Evolutionary conservation across 495 filamentous ascomycete genomes (phyloP), one percentile per base, ranked within the genome.

Genomic region (Neurospora discreta): DNA sequence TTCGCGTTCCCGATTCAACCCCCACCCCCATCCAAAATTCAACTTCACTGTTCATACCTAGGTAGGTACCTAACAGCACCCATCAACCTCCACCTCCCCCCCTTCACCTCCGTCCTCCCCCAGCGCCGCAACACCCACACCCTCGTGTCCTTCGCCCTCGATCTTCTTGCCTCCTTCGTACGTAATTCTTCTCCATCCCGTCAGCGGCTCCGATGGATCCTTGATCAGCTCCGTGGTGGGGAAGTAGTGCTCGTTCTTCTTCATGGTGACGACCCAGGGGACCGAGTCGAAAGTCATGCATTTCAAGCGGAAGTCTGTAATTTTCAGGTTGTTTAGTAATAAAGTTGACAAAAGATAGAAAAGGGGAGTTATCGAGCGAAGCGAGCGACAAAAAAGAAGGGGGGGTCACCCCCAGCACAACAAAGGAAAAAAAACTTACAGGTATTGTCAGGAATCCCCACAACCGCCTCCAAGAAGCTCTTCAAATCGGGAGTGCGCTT

Each of bases 211-310:
- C 8, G 83, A 82, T 11, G 84, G 74, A 70, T 95, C 91, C 77
- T 94, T 94, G 77, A 91, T 86, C 79, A 92, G 94, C 80, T 97
- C 93, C 78, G 93, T 91, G 72, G 92, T 95, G 13, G 93, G 92
- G 87, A 97, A 97, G 79, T 99, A 99, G 81, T 99, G 95, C 80
- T 99, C 96, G 79, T 97, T 96, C 89, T 99, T 99, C 89, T 99
- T 99, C 90, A 99, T 98, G 36, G 95, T 98, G 23, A 95, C 92
- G 33, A 98, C 92, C 91, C 94, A 99, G 16, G 94, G 95, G 18
- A 98, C 93, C 74, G 95, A 96, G 79, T 99, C 95, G 77, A 98
- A 99, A 41, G 95, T 98, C 78, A 97, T 92, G 11, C 94, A 92
- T 73, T 92, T 90, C 16, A 99, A 85, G 30, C 96, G 89, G 89